Evolutionary conservation across 2,329 filamentous ascomycete genomes (phyloP).

Genomic region (Alternaria burnsii): DNA sequence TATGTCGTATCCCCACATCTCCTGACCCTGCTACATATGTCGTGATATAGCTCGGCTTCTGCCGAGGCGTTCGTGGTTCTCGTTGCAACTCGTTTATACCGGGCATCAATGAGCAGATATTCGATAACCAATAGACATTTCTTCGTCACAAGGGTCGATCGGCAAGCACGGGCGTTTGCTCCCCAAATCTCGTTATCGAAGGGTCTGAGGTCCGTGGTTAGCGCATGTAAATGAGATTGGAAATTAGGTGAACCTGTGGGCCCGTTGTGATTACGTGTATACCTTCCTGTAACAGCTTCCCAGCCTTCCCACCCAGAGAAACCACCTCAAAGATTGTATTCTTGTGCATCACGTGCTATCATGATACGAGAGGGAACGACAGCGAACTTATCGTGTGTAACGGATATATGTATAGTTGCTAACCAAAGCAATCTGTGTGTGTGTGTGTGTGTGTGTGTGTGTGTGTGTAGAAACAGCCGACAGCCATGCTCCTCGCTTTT

Average conservation of each 20-base stretch:
- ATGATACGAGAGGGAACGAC: neutral
- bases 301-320: neutral
- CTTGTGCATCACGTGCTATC: neutral
- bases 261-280: neutral
- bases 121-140: neutral
- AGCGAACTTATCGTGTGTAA: neutral
- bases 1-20: slow-evolving; percentile 4
- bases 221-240: slow-evolving; percentile 2
- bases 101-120: neutral
- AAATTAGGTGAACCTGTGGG: neutral
- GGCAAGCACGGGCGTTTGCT: neutral
- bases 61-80: neutral
- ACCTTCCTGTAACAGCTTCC: neutral
- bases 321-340: neutral
- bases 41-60: neutral
- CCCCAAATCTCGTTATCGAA: neutral
- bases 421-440: neutral
- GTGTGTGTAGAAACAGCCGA: neutral
- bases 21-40: neutral
- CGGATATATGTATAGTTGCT: neutral
- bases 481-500: neutral
- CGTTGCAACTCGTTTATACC: neutral
- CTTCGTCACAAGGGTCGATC: neutral
- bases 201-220: neutral
- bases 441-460: too few relatives aligned